Percentiles rank a stretch among this genome's conserved stretches.
Conservation (phyloP, 306 rosid species). For the Begonia loranthoides region DNA sequence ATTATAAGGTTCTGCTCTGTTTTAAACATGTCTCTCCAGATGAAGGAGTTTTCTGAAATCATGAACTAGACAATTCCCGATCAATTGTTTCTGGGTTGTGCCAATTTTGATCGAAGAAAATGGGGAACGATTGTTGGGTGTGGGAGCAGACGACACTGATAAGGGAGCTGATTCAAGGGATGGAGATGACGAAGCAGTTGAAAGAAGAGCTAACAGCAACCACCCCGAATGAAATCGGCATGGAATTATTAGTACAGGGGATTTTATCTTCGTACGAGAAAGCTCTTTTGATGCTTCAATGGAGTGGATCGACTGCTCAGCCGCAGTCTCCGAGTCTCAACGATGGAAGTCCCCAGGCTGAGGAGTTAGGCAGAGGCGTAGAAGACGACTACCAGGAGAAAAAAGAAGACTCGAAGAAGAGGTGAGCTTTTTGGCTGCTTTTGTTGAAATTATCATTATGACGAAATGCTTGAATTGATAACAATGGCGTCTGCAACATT, state of each 20-base stretch:
- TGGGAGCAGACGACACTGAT: conserved; percentile 38
- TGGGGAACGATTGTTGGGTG: conserved; percentile 31
- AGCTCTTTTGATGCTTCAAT: conserved; percentile 42
- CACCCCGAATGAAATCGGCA: conserved; percentile 25
- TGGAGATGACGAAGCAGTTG: conserved; percentile 60
- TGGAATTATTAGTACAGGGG: conserved; percentile 36
- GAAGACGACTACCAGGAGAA: conserved; percentile 16
- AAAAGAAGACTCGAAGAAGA: conserved; percentile 49
- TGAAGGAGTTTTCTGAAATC: too few species aligned
- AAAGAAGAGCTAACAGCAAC: conserved; percentile 21
- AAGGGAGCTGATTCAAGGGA: conserved; percentile 50
- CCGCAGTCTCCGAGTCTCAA: conserved; percentile 45
- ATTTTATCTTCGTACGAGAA: conserved; percentile 57
- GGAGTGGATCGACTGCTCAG: conserved; percentile 26
- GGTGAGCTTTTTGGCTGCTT: conserved; percentile 21
- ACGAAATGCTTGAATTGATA: too few species aligned
- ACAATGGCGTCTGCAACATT: neutral
- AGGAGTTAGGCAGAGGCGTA: conserved; percentile 25
- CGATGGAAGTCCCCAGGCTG: conserved; percentile 36
- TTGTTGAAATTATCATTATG: too few species aligned
- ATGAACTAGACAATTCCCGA: too few species aligned
- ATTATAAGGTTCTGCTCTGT: too few species aligned
- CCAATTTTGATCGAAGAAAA: conserved; percentile 5
- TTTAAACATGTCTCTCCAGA: too few species aligned
- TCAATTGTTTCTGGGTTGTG: too few species aligned